These are phyloP conservation scores for Blastomyces percursus DNA, from an alignment of 2,329 filamentous ascomycete species.

Conservation along the genomic window DNA sequence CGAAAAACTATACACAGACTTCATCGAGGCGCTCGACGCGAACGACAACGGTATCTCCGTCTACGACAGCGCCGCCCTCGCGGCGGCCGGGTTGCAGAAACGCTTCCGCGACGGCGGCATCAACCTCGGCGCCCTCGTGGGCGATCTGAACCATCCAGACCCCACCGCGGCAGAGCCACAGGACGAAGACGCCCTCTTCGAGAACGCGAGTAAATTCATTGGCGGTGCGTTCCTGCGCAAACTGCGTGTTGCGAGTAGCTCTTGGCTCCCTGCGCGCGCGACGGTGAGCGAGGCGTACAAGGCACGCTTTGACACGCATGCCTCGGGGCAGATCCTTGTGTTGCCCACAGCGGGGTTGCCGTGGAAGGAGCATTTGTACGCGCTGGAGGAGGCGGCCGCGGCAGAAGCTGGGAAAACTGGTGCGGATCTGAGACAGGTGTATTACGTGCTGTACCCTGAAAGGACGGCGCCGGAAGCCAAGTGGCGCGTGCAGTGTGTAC, in stretches of 20 bases:
- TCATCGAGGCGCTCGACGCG: conserved; percentile 91
- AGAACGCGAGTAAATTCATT: conserved; percentile 66
- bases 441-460: conserved; percentile 90
- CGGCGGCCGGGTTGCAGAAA: conserved; percentile 63
- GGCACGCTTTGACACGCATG: conserved; percentile 55
- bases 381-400: conserved; percentile 56
- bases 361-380: conserved; percentile 95
- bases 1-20: conserved; percentile 81
- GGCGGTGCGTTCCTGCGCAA: conserved; percentile 79
- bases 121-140: conserved; percentile 72
- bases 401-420: background rate
- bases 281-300: conserved; percentile 67
- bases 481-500: conserved; percentile 93
- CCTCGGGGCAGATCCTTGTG: conserved; percentile 68
- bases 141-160: conserved; percentile 61
- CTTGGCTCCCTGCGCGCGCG: conserved; percentile 80
- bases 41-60: conserved; percentile 90
- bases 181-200: conserved; percentile 72
- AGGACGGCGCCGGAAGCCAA: conserved; percentile 61
- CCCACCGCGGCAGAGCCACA: conserved; percentile 48
- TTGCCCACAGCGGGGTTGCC: conserved; percentile 66
- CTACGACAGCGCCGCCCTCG: conserved; percentile 62
- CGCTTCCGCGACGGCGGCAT: conserved; percentile 75
- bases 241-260: conserved; percentile 59
- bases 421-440: conserved; percentile 44